A percentile compares a stretch with the other conserved stretches of the same genome.
Evolutionary conservation across 768 basidiomycete genomes (phyloP).

Genomic region (Tylopilus plumbeoviolaceoides): DNA sequence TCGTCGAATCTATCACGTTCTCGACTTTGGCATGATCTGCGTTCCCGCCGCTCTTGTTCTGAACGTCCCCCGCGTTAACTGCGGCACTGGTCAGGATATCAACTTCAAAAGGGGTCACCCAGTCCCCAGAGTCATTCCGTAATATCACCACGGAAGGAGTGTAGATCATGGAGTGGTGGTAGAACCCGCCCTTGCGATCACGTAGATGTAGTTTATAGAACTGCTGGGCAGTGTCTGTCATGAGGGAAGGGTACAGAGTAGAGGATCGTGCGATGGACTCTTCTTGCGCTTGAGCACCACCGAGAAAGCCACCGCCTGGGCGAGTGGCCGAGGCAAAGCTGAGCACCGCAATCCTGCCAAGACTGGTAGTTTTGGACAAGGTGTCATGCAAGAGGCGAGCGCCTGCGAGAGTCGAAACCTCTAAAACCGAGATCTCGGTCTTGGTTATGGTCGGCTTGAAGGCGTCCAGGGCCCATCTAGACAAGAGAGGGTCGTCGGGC

Average conservation of each 20-base stretch:
- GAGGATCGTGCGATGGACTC: conserved; percentile 78
- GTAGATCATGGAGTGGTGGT: conserved; percentile 77
- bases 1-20: conserved; percentile 45
- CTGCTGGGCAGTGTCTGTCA: conserved; percentile 46
- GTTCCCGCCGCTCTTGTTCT: conserved; percentile 20
- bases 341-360: conserved; percentile 52
- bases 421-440: conserved; percentile 45
- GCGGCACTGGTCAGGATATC: conserved; percentile 72
- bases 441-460: conserved; percentile 10
- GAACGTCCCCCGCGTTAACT: conserved; percentile 62
- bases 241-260: conserved; percentile 61
- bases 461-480: conserved; percentile 38
- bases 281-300: conserved; percentile 74
- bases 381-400: conserved; percentile 39
- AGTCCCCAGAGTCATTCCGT: conserved; percentile 57
- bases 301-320: conserved; percentile 73
- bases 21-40: conserved; percentile 20
- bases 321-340: conserved; percentile 76
- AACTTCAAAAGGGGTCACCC: conserved; percentile 52
- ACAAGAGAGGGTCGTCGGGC: conserved; percentile 42
- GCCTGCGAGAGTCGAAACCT: conserved; percentile 63
- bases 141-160: conserved; percentile 61
- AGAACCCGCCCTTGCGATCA: conserved; percentile 51
- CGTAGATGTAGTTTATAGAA: conserved; percentile 62
- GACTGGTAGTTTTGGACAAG: conserved; percentile 8